Base-by-base conservation (phyloP, 805 yeast species). In the Candida ipomoeae region DNA sequence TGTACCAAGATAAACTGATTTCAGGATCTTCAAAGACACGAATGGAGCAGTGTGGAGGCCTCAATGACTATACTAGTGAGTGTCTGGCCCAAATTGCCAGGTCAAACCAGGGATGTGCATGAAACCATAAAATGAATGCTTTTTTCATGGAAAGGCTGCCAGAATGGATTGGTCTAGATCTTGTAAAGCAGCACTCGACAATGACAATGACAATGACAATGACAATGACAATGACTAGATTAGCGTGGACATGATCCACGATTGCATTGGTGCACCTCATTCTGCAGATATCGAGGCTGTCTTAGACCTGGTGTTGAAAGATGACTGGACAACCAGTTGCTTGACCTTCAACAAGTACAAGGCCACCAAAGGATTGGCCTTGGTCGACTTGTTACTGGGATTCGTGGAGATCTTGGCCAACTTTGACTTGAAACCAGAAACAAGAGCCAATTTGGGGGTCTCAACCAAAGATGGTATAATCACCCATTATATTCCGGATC, bases 251-350 rank as follows among this genome's bases (percentile, higher is more conserved):
- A 84, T 87, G 83, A 84, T 94, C 35, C 94, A 89, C 65, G 96
- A 91, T 55, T 91, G 97, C 65, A 85, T 94, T 32, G 99, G 99
- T 1, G 91, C 96, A 1, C 98, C 99, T 3, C 87, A 87, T 55
- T 98, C 98, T 1, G 78, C 76, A 37, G 96, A 91, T 57, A 78
- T 94, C 21, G 87, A 87, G 59, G 73, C 82, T 0, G 83, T 90
- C 5, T 70, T 94, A 52, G 85, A 85, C 55, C 80, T 95, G 5
- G 82, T 92, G 23, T 70, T 94, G 63, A 83, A 82, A 58, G 96
- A 90, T 54, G 96, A 90, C 61, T 94, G 97, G 95, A 78, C 87
- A 10, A 82, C 90, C 8, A 80, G 95, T 0, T 79, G 79, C 58
- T 68, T 77, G 32, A 85, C 94, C 2, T 69, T 94, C 59, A 77